Base-by-base conservation (phyloP, 805 yeast species). In the Maudiozyma barnettii region DNA sequence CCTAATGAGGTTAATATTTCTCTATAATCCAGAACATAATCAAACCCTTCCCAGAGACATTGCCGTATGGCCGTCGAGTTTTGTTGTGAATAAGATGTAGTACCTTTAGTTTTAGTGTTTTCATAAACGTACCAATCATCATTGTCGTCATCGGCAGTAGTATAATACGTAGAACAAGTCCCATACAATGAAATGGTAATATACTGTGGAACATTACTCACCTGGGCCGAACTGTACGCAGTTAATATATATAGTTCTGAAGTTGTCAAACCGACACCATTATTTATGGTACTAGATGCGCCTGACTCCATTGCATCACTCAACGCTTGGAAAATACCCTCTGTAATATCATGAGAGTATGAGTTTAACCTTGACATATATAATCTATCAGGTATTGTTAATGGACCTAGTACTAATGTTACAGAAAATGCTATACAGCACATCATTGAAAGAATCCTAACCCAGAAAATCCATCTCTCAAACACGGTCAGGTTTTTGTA, bases 201-300 rank as follows among this genome's bases (percentile, higher is more conserved):
- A 45, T 43, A 63, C 40, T 57, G 57, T 3, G 68, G 68, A 4
- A 58, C 51, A 44, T 55, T 39, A 5, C 48, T 38, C 6, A 61
- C 54, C 41, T 63, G 62, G 3, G 48, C 41, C 3, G 51, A 49
- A n/a, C 63, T 52, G 43, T 64, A 64, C 5, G 54, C 50, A 2
- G 66, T 56, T 5, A 64, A 46, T 8, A 63, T 54, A 14, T 49
- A 47, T 9, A 61, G 45, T 44, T 63, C 68, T 4, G 65, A 52
- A 4, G 66, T 64, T 2, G 67, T 60, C 22, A 64, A 44, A 1
- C 64, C 64, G 3, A 56, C 61, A 10, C 64, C 64, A 41, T 61
- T 57, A 44, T 60, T 57, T 18, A 55, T 53, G 40, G 49, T 54
- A n/a, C 58, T 51, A 2, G 63, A 48, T 5, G 55, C 57, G 10